Percentiles rank a stretch among this genome's conserved stretches.
phyloP scores from a whole-genome alignment of 805 yeast genomes.

The Wickerhamomyces tratensis region DNA sequence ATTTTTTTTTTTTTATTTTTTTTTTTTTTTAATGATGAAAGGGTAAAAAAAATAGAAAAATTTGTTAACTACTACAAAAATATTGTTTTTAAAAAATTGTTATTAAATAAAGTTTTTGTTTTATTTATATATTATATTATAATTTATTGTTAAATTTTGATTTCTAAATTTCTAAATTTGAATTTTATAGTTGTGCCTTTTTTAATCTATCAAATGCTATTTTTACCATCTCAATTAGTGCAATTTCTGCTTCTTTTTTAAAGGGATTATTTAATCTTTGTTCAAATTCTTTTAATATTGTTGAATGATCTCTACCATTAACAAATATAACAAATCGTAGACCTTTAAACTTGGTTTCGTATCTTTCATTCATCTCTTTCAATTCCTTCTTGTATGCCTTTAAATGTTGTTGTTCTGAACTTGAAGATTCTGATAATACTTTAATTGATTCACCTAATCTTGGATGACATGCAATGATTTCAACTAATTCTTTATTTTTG shows the following conservation, averaged over 20 bases:
- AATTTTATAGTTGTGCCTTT: neutral
- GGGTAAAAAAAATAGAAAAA: too few species aligned
- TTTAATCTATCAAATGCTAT: neutral
- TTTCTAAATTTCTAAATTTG: too few species aligned
- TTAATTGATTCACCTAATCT: constrained; percentile 57
- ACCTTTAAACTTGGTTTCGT: constrained; percentile 61
- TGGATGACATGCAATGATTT: constrained; percentile 87
- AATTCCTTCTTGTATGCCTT: constrained; percentile 39
- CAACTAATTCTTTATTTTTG: constrained; percentile 8
- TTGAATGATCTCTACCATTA: constrained; percentile 51
- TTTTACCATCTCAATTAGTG: neutral
- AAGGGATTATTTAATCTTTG: neutral
- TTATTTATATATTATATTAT: too few species aligned
- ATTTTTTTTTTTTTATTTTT: too few species aligned
- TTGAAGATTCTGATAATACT: constrained; percentile 51
- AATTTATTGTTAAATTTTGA: too few species aligned
- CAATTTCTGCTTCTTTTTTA: neutral
- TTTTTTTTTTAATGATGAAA: too few species aligned
- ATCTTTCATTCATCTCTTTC: constrained; percentile 41
- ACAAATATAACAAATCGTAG: constrained; percentile 84
- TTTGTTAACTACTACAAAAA: too few species aligned
- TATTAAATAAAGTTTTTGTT: too few species aligned
- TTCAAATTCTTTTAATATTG: constrained; percentile 24
- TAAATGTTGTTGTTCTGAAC: constrained; percentile 61
- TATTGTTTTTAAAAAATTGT: too few species aligned